Evolutionary conservation across 192 early-diverging fungal species (phyloP).

Genomic region (Entomortierella parvispora): DNA sequence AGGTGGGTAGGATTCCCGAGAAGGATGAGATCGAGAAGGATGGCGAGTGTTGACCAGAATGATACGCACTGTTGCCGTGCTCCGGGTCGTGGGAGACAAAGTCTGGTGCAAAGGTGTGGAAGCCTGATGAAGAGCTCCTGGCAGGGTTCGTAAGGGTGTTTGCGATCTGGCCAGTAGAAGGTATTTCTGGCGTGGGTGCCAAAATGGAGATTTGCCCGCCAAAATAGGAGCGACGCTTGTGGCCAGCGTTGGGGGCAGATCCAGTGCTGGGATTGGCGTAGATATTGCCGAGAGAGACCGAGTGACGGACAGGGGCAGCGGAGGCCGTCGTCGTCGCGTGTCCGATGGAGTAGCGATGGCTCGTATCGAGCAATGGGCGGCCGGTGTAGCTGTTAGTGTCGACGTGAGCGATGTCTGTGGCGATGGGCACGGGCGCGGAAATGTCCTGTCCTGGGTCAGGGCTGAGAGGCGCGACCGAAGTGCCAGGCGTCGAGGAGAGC

Average conservation of each 20-base stretch:
- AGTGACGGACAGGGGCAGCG: slow-evolving; percentile 1
- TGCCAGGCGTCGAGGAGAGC: slow-evolving; percentile 16
- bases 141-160: not conserved
- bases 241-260: not conserved
- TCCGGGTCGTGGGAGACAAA: slow-evolving; percentile 17
- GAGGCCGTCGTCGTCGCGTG: not conserved
- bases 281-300: slow-evolving; percentile 1
- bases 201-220: slow-evolving; percentile 16
- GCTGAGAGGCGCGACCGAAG: not conserved
- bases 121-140: slow-evolving; percentile 4
- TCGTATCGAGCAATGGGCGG: slow-evolving; percentile 25
- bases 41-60: slow-evolving; percentile 24
- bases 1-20: slow-evolving; percentile 34
- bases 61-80: not conserved
- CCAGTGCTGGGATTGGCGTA: not conserved
- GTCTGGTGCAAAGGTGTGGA: slow-evolving; percentile 35
- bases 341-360: slow-evolving; percentile 31
- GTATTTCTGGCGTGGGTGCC: slow-evolving; percentile 25
- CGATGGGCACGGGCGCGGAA: slow-evolving; percentile 1
- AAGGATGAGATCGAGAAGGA: slow-evolving; percentile 42
- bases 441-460: not conserved
- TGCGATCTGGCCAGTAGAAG: slow-evolving; percentile 8
- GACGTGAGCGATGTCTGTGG: slow-evolving; percentile 6
- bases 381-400: slow-evolving; percentile 36
- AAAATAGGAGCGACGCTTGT: slow-evolving; percentile 20